These are phyloP conservation scores for Mycena rebaudengoi DNA, from an alignment of 768 basidiomycete species.

Conservation along the genomic window DNA sequence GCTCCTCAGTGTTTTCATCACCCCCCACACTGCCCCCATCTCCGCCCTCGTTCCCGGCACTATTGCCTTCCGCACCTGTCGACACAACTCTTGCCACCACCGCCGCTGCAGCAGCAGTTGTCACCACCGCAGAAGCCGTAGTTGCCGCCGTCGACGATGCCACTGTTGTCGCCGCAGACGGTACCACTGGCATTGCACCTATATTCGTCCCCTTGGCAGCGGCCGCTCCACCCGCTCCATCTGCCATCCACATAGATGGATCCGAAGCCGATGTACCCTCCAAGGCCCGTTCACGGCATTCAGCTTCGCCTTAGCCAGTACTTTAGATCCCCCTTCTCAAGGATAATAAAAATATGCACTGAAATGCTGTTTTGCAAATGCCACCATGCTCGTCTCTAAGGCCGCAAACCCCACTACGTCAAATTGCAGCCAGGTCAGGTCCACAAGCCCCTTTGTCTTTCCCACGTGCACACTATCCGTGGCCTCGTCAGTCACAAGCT, in stretches of 20 bases:
- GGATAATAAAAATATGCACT: neutral
- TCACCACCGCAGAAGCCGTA: neutral
- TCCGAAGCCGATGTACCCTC: no score
- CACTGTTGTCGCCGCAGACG: no score
- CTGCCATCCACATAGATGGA: no score
- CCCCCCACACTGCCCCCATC: neutral
- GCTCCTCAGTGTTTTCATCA: neutral
- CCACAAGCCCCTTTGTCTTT: neutral
- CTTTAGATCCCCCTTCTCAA: neutral
- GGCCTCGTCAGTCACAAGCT: neutral
- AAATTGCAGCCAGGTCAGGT: neutral
- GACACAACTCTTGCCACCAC: no score
- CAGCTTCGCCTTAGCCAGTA: neutral
- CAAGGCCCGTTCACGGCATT: neutral
- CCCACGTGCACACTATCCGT: neutral
- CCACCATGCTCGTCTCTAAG: neutral
- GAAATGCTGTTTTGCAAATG: neutral
- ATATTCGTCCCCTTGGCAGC: no score
- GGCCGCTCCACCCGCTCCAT: no score
- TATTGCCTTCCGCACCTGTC: neutral
- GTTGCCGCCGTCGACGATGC: no score
- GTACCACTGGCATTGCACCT: no score
- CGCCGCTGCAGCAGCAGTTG: neutral
- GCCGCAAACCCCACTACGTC: neutral
- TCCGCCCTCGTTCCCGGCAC: neutral